phyloP scores from a whole-genome alignment of 441 rosid species.

The Jatropha podagrica region DNA sequence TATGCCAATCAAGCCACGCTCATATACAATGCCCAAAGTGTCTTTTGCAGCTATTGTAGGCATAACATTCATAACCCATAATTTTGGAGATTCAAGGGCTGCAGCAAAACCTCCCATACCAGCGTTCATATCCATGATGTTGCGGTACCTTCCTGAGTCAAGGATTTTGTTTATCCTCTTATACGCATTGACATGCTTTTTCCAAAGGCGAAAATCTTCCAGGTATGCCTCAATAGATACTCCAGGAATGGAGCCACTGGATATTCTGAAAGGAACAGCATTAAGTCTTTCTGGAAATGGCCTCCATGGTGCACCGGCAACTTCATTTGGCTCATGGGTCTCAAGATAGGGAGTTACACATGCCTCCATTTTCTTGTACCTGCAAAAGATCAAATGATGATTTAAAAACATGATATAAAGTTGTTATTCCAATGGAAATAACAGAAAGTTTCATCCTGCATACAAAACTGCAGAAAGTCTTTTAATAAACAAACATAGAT shows the following conservation, averaged over 20 bases:
- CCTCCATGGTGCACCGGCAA: conserved; percentile 33
- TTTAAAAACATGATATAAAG: neutral
- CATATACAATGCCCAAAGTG: conserved; percentile 75
- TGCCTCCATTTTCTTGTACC: conserved; percentile 71
- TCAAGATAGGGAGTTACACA: conserved; percentile 74
- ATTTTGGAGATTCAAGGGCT: conserved; percentile 76
- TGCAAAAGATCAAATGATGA: conserved; percentile 21
- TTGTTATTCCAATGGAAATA: neutral
- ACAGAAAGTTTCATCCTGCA: neutral
- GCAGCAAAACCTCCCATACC: conserved; percentile 95
- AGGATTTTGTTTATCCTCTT: conserved; percentile 66
- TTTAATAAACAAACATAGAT: neutral
- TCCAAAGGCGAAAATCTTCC: conserved; percentile 72
- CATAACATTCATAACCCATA: conserved; percentile 96
- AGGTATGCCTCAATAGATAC: conserved; percentile 52
- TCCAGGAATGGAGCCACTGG: conserved; percentile 64
- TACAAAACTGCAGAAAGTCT: neutral
- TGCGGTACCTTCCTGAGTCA: conserved; percentile 78
- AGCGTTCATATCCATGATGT: conserved; percentile 93
- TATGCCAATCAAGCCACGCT: conserved; percentile 93
- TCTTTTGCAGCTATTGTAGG: conserved; percentile 67
- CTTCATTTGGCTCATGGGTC: conserved; percentile 37
- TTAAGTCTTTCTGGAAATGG: conserved; percentile 81
- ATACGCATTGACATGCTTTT: conserved; percentile 72
- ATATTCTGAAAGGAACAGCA: conserved; percentile 63